These are phyloP conservation scores for Tricholoma sp. DNA, from an alignment of 768 basidiomycete genomes.

Conservation along the genomic window DNA sequence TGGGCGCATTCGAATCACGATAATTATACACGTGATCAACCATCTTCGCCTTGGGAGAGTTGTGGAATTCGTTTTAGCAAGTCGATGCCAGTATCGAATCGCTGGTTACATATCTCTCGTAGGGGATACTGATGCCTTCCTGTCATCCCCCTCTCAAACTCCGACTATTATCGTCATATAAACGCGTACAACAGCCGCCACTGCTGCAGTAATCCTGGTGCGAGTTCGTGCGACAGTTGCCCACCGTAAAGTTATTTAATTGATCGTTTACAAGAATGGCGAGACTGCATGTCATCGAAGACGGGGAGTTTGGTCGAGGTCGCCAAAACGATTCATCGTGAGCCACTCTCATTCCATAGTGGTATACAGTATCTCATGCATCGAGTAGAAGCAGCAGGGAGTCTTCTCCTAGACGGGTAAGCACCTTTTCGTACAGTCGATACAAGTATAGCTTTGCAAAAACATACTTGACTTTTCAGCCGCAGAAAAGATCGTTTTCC, in stretches of 20 bases:
- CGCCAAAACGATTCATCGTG: conserved; percentile 37
- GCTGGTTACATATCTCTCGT: not conserved
- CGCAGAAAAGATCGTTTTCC: conserved; percentile 44
- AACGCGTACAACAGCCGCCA: not conserved
- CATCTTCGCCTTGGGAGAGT: not conserved
- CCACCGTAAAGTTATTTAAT: too few species aligned
- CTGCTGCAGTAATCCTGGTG: not conserved
- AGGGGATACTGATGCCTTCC: not conserved
- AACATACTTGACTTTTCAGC: conserved; percentile 21
- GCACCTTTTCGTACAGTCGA: conserved; percentile 10
- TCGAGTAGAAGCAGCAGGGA: conserved; percentile 50
- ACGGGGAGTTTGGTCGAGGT: conserved; percentile 33
- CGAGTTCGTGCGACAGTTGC: not conserved
- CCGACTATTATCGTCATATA: not conserved
- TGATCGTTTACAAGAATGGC: conserved; percentile 7
- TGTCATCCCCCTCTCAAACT: not conserved
- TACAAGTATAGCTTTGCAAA: not conserved
- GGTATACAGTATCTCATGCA: not conserved
- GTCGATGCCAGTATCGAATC: not conserved
- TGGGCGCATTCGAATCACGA: not conserved
- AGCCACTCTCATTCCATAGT: conserved; percentile 6
- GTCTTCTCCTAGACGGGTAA: conserved; percentile 44
- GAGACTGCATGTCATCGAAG: conserved; percentile 13
- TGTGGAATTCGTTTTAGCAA: not conserved
- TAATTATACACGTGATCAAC: not conserved